These are phyloP conservation scores for Papiliotrema terrestris DNA, from an alignment of 1,284 basidiomycete species.

Conservation along the genomic window DNA sequence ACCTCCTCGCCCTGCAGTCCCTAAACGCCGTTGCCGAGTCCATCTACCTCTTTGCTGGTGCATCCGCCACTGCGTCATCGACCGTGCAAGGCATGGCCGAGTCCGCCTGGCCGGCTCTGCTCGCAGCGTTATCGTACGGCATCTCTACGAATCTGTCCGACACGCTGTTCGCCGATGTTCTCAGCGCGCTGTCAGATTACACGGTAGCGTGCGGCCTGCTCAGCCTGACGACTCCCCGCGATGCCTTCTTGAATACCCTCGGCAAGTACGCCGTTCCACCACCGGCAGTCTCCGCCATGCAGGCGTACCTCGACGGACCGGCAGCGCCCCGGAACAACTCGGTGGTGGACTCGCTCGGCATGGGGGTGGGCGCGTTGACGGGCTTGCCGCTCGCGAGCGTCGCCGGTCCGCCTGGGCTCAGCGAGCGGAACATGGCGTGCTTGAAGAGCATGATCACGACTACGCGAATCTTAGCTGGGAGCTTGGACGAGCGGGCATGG, in stretches of 20 bases:
- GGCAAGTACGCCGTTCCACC: slow-evolving; percentile 85
- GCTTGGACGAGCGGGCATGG: slow-evolving; percentile 76
- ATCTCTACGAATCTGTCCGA: slow-evolving; percentile 80
- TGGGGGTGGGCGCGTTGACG: slow-evolving; percentile 32
- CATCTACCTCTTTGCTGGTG: slow-evolving; percentile 62
- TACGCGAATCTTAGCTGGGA: slow-evolving; percentile 76
- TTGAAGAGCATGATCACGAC: slow-evolving; percentile 76
- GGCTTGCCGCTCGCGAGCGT: slow-evolving; percentile 22
- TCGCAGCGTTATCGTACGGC: slow-evolving; percentile 83
- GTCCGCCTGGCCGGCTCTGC: slow-evolving; percentile 80
- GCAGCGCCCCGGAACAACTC: slow-evolving; percentile 46
- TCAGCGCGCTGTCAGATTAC: slow-evolving; percentile 74
- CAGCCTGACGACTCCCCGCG: slow-evolving; percentile 76
- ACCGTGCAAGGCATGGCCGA: slow-evolving; percentile 74
- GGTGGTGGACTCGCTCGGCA: slow-evolving; percentile 64
- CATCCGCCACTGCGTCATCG: slow-evolving; percentile 58
- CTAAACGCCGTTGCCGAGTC: slow-evolving; percentile 84
- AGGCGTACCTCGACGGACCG: slow-evolving; percentile 60
- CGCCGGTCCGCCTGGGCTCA: slow-evolving; percentile 63
- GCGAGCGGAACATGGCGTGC: slow-evolving; percentile 85
- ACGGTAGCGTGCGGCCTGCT: slow-evolving; percentile 88
- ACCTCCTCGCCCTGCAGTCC: slow-evolving; percentile 84
- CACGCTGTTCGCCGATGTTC: slow-evolving; percentile 64
- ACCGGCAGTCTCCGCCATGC: slow-evolving; percentile 76
- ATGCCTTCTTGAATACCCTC: slow-evolving; percentile 83